A percentile compares a stretch with the other conserved stretches of the same genome.
Evolutionary conservation across 2,329 filamentous ascomycete genomes (phyloP).

Genomic region (Daldinia eschscholtzii): DNA sequence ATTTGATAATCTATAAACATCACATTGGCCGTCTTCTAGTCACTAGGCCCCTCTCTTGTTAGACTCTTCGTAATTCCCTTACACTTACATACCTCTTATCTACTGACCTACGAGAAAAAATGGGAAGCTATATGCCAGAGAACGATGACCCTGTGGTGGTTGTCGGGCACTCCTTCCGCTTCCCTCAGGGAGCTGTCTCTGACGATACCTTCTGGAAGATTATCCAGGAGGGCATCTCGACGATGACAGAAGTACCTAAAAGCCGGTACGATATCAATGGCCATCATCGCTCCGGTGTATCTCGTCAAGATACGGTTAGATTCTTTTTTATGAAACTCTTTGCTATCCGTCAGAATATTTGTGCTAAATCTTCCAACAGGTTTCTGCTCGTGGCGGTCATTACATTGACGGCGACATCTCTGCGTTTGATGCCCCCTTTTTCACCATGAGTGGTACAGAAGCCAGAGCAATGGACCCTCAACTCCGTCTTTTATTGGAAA

Average conservation of each 20-base stretch:
- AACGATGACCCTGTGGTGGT: not conserved
- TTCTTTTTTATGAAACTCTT: not conserved
- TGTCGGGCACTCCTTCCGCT: not conserved
- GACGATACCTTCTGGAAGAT: not conserved
- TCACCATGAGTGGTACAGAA: slow-evolving; percentile 27
- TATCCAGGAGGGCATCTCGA: not conserved
- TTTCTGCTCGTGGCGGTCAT: not conserved
- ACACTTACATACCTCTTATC: not conserved
- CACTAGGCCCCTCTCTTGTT: not conserved
- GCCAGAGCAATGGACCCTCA: slow-evolving; percentile 65
- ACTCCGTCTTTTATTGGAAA: slow-evolving; percentile 72
- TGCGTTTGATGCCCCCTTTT: slow-evolving; percentile 36
- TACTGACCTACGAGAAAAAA: not conserved
- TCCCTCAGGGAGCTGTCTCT: not conserved
- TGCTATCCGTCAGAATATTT: not conserved
- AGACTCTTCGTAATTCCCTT: not conserved
- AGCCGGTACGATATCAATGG: not conserved
- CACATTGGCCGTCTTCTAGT: not conserved
- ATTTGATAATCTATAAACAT: not conserved
- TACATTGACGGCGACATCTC: not conserved
- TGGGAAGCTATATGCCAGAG: not conserved
- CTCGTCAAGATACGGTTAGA: not conserved
- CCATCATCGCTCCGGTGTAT: not conserved
- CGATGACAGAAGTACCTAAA: not conserved
- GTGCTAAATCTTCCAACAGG: not conserved